Base-by-base conservation (phyloP, 495 filamentous ascomycete genomes). In the Elasticomyces elasticus region DNA sequence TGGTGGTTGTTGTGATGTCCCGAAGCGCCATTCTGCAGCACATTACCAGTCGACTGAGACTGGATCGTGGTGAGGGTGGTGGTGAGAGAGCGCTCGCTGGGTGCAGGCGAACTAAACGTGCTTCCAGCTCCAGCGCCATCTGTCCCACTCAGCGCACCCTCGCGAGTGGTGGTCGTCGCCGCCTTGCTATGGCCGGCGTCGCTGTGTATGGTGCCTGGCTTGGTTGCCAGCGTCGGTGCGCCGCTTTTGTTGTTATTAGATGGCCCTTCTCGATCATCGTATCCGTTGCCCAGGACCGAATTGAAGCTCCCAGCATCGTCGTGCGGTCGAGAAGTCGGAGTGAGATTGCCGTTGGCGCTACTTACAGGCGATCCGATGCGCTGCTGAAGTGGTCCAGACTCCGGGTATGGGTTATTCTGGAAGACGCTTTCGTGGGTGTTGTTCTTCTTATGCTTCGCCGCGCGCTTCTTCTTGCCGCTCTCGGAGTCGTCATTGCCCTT, bases 31-130 rank as follows among this genome's bases (percentile, higher is more conserved):
- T 61, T 60, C 26, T 59, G 56, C 27, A 82, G 66, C 12, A 81
- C 76, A 38, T 75, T 76, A 37, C 87, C 87, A 1, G 83, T 81
- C 12, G 84, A 81, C 27, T 83, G 74, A 3, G 92, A 97, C 66
- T 98, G 92, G 44, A 97, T 91, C 0, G 92, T 98, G 0, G 92
- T 98, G 47, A 98, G 77, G 3, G 92, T 97, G 0, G 92, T 98
- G 1, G 92, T 89, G 45, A 98, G 75, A 0, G 90, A 96, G 49
- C 85, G 87, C 24, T 92, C 82, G 4, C 90, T 96, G 2, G 89
- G 90, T 10, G 87, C 84, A 4, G 91, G 92, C 0, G 92, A 96
- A 6, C 90, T 95, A 67, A 95, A 97, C 9, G 86, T 92, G 76
- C 87, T 90, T 62, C 78, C 76, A 61, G 74, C 87, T 17, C 83